Evolutionary conservation across 352 stramenopile genomes (phyloP).

Genomic region (Hyaloperonospora brassicae): DNA sequence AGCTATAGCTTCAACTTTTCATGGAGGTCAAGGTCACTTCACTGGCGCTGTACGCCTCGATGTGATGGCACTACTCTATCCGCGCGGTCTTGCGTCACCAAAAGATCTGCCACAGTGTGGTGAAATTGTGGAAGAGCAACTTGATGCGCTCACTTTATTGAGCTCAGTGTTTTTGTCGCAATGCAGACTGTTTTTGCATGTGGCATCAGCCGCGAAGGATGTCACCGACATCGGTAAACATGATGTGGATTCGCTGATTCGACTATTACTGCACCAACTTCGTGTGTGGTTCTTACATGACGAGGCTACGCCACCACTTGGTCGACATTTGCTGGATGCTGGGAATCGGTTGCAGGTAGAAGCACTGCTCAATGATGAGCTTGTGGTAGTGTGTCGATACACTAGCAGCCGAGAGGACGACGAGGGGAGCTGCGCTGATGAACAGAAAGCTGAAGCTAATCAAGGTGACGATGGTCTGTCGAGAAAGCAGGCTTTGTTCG

Average conservation of each 20-base stretch:
- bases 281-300: conserved; percentile 13
- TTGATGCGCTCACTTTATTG: conserved; percentile 38
- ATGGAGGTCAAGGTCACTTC: background rate
- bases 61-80: conserved; percentile 33
- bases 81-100: conserved; percentile 26
- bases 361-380: conserved; percentile 16
- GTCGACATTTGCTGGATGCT: conserved; percentile 13
- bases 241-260: conserved; percentile 4
- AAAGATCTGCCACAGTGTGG: conserved; percentile 29
- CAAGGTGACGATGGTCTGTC: conserved; percentile 4
- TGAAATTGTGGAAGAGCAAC: conserved; percentile 39
- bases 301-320: conserved; percentile 2
- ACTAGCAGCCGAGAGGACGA: background rate
- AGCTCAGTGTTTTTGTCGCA: conserved; percentile 37
- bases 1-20: background rate
- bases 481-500: conserved; percentile 25
- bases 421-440: background rate
- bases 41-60: conserved; percentile 12
- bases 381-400: conserved; percentile 4
- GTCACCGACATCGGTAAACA: background rate
- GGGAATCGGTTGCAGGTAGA: conserved; percentile 15
- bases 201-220: background rate
- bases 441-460: conserved; percentile 2
- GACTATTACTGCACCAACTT: conserved; percentile 15
- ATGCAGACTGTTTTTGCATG: conserved; percentile 24